Evolutionary conservation across 208 protist genomes (phyloP), one percentile per base, ranked within the genome.

Genomic region (Porcisia hertigi): DNA sequence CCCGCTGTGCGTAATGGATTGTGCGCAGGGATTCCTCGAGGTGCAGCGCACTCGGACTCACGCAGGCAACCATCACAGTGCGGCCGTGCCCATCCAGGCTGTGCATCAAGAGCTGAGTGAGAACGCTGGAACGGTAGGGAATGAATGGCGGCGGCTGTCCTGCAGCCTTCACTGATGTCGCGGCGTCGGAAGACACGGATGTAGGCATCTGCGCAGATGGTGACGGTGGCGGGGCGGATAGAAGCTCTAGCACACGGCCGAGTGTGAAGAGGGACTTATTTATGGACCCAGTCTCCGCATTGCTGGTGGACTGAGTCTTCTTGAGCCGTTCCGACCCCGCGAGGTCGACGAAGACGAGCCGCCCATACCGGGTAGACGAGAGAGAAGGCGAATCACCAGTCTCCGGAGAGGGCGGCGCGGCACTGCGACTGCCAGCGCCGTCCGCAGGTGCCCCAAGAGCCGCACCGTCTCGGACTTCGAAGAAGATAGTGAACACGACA

Each of bases 331-430:
- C 96, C n/a, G 90, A 96, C 16, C 97, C 97, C 16, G 97, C 97
- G 30, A 99, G 88, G 76, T 99, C 97, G 23, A 98, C 92, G 70
- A 99, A 95, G 47, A 90, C 93, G 49, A 97, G 70, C 71, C 98
- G 98, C 25, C 89, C 92, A 60, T 89, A 86, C 14, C 81, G 82
- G 30, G 47, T 30, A 57, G 71, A 43, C n/a, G 7, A 39, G 63
- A 67, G 41, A 9, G 63, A 43, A 49, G 39, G 18, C 23, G 63
- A 25, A 9, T 14, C 36, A 25, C 63, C 63, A 23, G 23, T 20
- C 63, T 3, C 36, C 66, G 43, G 20, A 2, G 23, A 43, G 18
- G 49, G 14, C 53, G 25, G 23, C 36, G 16, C 45, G n/a, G 41
- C 53, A 20, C 23, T 53, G 25, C 41, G 54, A n/a, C 43, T 55